Evolutionary conservation across 2,329 filamentous ascomycete species (phyloP).

Genomic region (Diaporthe sp.): DNA sequence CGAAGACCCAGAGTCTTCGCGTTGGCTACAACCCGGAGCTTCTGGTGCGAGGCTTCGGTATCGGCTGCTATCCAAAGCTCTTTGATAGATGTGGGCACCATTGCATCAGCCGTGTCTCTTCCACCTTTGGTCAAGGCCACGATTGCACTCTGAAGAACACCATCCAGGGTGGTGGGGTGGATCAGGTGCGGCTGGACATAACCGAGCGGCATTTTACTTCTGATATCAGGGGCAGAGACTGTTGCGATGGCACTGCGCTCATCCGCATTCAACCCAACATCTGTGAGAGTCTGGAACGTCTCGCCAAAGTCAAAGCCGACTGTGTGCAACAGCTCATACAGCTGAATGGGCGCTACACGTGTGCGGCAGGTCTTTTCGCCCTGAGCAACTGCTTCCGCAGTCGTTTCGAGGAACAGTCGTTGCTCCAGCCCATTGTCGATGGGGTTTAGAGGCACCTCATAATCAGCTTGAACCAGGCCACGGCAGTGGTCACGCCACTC

Average conservation of each 20-base stretch:
- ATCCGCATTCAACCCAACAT: neutral
- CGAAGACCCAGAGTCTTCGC: neutral
- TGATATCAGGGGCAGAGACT: slow-evolving; percentile 1
- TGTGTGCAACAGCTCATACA: slow-evolving; percentile 20
- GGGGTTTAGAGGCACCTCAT: neutral
- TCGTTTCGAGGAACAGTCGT: neutral
- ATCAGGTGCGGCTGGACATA: slow-evolving; percentile 40
- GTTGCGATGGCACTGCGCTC: slow-evolving; percentile 12
- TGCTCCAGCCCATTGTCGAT: slow-evolving; percentile 11
- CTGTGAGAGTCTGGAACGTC: neutral
- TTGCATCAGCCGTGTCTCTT: neutral
- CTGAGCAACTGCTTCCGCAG: neutral
- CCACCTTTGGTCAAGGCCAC: slow-evolving; percentile 8
- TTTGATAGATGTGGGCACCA: slow-evolving; percentile 9
- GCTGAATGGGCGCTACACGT: neutral
- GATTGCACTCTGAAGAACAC: slow-evolving; percentile 12
- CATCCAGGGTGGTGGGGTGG: slow-evolving; percentile 30
- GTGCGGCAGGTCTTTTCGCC: neutral
- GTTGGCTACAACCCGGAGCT: neutral
- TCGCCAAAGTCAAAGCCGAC: neutral
- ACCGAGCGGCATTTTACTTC: slow-evolving; percentile 43
- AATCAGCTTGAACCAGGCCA: slow-evolving; percentile 41
- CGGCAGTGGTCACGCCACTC: slow-evolving; percentile 46
- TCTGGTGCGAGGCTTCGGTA: slow-evolving; percentile 28
- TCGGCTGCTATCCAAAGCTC: neutral